Evolutionary conservation across 345 rosid species (phyloP).

Genomic region (Firmiana major): DNA sequence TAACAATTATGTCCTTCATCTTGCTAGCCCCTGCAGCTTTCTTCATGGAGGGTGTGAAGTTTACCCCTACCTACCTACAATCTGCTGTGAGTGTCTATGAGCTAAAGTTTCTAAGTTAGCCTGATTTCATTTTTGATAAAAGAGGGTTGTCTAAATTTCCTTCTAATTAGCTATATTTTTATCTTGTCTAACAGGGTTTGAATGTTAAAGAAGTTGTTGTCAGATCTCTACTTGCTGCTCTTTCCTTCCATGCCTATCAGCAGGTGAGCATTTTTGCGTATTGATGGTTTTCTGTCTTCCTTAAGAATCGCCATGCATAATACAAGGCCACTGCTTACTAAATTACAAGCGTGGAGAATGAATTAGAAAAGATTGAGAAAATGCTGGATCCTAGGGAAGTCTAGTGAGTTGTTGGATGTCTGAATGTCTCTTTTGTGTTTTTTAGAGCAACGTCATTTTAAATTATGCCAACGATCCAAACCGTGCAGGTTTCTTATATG

Average conservation of each 20-base stretch:
- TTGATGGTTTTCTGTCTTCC: neutral
- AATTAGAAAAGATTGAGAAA: neutral
- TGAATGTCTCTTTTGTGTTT: neutral
- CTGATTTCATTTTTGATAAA: neutral
- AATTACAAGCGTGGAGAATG: neutral
- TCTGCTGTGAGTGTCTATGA: conserved; percentile 59
- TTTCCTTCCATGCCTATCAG: conserved; percentile 96
- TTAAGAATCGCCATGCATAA: neutral
- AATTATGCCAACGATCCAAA: conserved; percentile 4
- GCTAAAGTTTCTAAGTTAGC: neutral
- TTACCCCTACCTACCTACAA: conserved; percentile 80
- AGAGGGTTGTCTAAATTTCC: conserved; percentile 5
- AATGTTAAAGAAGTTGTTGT: conserved; percentile 57
- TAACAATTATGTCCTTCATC: conserved; percentile 88
- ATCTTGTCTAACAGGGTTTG: conserved; percentile 50
- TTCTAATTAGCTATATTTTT: neutral
- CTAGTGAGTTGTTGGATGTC: neutral
- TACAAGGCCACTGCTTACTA: neutral
- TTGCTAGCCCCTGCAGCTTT: conserved; percentile 74
- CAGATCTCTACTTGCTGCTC: conserved; percentile 77
- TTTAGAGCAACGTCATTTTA: neutral
- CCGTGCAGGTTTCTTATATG: conserved; percentile 87
- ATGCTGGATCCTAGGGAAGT: neutral
- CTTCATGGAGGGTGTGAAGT: conserved; percentile 84
- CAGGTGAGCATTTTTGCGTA: conserved; percentile 48